Evolutionary conservation across 176 grass and related monocot genomes (phyloP).

Genomic region (Aegilops speltoides): DNA sequence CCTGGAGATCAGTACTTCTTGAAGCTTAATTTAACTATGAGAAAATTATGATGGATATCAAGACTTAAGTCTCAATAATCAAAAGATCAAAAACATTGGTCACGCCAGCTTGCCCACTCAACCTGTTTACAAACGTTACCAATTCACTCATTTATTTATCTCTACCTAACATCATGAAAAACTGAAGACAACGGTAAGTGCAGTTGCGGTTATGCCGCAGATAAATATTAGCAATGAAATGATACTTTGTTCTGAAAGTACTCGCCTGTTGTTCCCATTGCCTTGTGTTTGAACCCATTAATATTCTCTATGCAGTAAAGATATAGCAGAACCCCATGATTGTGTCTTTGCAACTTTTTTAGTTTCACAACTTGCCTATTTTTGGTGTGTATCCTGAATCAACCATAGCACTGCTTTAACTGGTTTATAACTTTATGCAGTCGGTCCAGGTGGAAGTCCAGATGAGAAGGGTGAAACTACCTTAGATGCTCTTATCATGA

Average conservation of each 20-base stretch:
- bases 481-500: slow-evolving; percentile 97
- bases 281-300: not conserved
- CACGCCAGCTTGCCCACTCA: not conserved
- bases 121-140: not conserved
- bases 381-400: slow-evolving; percentile 4
- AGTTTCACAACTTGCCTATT: not conserved
- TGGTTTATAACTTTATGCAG: slow-evolving; percentile 31
- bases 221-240: not conserved
- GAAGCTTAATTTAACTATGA: not conserved
- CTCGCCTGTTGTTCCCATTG: not conserved
- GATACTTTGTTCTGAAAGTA: not conserved
- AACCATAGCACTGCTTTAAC: not conserved
- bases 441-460: slow-evolving; percentile 90
- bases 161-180: not conserved
- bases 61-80: not conserved
- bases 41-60: not conserved
- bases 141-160: not conserved
- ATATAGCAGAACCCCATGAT: not conserved
- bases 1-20: not conserved
- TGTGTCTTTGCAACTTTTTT: not conserved
- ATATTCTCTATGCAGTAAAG: not conserved
- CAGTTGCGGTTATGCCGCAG: not conserved
- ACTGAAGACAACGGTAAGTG: not conserved
- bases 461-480: slow-evolving; percentile 96
- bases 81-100: not conserved